phyloP scores from a whole-genome alignment of 2,329 filamentous ascomycete genomes.

The Didymella segeticola region DNA sequence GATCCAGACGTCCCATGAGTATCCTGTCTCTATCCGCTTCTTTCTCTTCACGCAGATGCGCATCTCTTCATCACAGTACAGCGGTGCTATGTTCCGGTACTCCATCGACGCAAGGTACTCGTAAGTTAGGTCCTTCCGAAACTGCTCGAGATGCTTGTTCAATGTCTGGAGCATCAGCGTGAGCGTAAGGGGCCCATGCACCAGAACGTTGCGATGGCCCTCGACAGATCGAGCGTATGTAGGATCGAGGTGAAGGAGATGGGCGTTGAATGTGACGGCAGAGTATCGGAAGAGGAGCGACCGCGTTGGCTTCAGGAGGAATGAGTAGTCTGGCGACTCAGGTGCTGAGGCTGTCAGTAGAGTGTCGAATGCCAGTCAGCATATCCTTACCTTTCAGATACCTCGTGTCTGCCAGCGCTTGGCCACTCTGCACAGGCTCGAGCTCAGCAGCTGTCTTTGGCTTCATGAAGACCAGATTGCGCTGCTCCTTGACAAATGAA shows the following conservation, averaged over 20 bases:
- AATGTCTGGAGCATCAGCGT: constrained; percentile 77
- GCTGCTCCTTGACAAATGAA: constrained; percentile 61
- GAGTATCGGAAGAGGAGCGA: constrained; percentile 87
- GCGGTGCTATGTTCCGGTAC: constrained; percentile 82
- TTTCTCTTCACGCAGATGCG: constrained; percentile 69
- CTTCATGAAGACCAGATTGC: constrained; percentile 70
- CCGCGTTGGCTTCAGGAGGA: constrained; percentile 70
- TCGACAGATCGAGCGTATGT: constrained; percentile 74
- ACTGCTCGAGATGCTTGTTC: constrained; percentile 31
- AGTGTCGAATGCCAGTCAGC: neutral
- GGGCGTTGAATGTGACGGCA: constrained; percentile 85
- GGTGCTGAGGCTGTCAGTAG: constrained; percentile 51
- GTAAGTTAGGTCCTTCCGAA: neutral
- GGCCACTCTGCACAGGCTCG: constrained; percentile 34
- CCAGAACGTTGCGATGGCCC: constrained; percentile 75
- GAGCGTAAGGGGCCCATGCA: constrained; percentile 85
- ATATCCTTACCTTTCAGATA: constrained; percentile 46
- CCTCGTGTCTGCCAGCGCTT: constrained; percentile 36
- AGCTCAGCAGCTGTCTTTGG: constrained; percentile 52
- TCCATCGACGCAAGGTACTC: constrained; percentile 64
- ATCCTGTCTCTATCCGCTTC: constrained; percentile 26
- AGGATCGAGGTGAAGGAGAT: constrained; percentile 85
- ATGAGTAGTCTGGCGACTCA: constrained; percentile 59
- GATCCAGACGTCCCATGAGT: constrained; percentile 50
- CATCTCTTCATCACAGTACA: constrained; percentile 77